Percentiles rank a stretch among this genome's conserved stretches.
Evolutionary conservation across 1,139 yeast species (phyloP).

Genomic region (Pichia norvegensis): DNA sequence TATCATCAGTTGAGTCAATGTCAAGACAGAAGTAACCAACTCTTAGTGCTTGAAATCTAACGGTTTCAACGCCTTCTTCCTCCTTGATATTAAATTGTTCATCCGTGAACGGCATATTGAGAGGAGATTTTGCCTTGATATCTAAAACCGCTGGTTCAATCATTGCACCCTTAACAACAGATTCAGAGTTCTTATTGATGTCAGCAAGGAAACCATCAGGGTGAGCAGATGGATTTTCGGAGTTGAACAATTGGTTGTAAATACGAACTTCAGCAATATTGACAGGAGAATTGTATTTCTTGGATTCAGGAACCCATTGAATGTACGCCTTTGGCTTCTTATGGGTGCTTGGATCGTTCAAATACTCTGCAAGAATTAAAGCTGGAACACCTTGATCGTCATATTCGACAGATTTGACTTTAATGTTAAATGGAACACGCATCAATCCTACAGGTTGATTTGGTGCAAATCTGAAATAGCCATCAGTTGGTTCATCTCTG

Average conservation of each 20-base stretch:
- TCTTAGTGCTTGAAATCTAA: slow-evolving; percentile 95
- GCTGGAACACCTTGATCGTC: slow-evolving; percentile 55
- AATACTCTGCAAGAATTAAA: slow-evolving; percentile 74
- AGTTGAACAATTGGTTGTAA: slow-evolving; percentile 79
- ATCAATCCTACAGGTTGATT: slow-evolving; percentile 94
- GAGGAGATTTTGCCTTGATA: slow-evolving; percentile 63
- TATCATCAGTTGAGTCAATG: slow-evolving; percentile 56
- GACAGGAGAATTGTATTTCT: slow-evolving; percentile 53
- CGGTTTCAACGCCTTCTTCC: slow-evolving; percentile 62
- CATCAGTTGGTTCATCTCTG: slow-evolving; percentile 55
- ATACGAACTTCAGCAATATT: slow-evolving; percentile 70
- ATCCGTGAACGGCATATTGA: slow-evolving; percentile 54
- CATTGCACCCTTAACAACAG: slow-evolving; percentile 54
- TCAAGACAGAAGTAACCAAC: slow-evolving; percentile 95
- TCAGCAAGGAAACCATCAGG: slow-evolving; percentile 87
- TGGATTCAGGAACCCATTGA: slow-evolving; percentile 87
- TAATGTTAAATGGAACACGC: slow-evolving; percentile 79
- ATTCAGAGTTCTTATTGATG: slow-evolving; percentile 73
- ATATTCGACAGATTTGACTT: slow-evolving; percentile 61
- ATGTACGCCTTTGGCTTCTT: slow-evolving; percentile 86
- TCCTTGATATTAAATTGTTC: slow-evolving; percentile 69
- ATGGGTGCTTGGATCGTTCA: slow-evolving; percentile 48
- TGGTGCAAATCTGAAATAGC: slow-evolving; percentile 87
- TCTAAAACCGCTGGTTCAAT: slow-evolving; percentile 75
- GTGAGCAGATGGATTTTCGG: slow-evolving; percentile 84